Conservation (phyloP, 2,329 filamentous ascomycete genomes). For the Ciborinia camelliae region DNA sequence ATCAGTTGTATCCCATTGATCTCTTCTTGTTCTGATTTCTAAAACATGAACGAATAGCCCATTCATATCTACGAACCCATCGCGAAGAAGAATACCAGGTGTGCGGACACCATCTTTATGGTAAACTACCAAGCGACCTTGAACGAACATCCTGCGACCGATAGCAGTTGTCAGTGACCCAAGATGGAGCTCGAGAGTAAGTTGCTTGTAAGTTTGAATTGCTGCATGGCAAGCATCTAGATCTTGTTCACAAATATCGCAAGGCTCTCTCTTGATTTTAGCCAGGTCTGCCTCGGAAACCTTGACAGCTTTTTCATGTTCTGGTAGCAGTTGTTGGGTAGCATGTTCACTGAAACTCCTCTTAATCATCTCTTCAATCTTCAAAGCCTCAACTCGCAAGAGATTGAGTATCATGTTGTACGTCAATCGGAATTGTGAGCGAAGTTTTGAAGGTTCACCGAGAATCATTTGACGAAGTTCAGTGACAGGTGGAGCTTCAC, state of each 20-base stretch:
- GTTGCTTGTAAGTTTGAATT: slow-evolving; percentile 71
- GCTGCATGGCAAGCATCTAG: slow-evolving; percentile 80
- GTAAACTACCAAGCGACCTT: slow-evolving; percentile 77
- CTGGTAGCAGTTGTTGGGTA: slow-evolving; percentile 87
- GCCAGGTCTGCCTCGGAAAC: slow-evolving; percentile 86
- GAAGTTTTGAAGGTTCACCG: slow-evolving; percentile 89
- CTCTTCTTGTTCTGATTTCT: slow-evolving; percentile 67
- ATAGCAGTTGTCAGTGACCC: slow-evolving; percentile 75
- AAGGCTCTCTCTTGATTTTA: slow-evolving; percentile 83
- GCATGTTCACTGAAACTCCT: slow-evolving; percentile 98
- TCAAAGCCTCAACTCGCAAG: slow-evolving; percentile 88
- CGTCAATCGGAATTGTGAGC: slow-evolving; percentile 93
- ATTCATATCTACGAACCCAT: slow-evolving; percentile 64
- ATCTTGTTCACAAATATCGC: slow-evolving; percentile 74
- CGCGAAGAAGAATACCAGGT: slow-evolving; percentile 73
- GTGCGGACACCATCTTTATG: slow-evolving; percentile 80
- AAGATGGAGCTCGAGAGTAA: slow-evolving; percentile 79
- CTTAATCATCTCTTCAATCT: slow-evolving; percentile 99
- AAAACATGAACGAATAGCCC: slow-evolving; percentile 72
- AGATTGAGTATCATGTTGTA: slow-evolving; percentile 99
- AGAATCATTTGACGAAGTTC: slow-evolving; percentile 91
- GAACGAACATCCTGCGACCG: slow-evolving; percentile 73
- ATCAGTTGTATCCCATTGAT: slow-evolving; percentile 75
- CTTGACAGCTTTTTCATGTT: slow-evolving; percentile 93
- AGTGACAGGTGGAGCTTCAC: slow-evolving; percentile 82